Base-by-base conservation (phyloP, 2,329 filamentous ascomycete genomes). In the Grosmannia serpens region DNA sequence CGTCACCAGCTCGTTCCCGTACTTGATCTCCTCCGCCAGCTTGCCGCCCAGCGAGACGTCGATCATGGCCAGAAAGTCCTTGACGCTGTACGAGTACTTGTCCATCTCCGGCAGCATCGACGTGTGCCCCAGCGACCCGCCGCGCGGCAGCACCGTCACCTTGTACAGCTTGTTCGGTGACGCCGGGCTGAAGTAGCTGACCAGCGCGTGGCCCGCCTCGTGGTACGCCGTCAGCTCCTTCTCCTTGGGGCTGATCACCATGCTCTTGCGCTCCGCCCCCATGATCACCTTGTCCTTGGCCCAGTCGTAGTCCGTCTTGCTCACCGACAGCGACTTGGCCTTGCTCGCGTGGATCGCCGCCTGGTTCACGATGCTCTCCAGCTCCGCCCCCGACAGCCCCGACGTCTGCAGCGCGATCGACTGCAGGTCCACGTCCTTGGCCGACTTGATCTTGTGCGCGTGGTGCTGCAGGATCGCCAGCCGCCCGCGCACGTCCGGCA, bases 281-380 rank as follows among this genome's bases (percentile, higher is more conserved):
- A 99, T 96, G 71, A 96, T 87, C 57, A 99, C 89, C 74, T 94
- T 94, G 76, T 99, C 94, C 74, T 95, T 97, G 59, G 94, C 94
- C 91, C 92, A 99, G 65, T 96, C 91, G 63, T 97, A 86, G 68
- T 97, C 91, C 38, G 80, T 73, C 71, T 90, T 87, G 15, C 82
- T 81, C 57, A 99, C 89, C 52, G 86, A 81, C 60, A 77, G 78
- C 46, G 87, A 82, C 73, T 91, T 94, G 64, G 88, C 81, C 70
- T 94, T 90, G 67, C 90, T 95, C n/a, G 94, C 94, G 67, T 88
- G 89, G 50, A 99, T 87, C 26, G 94, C 94, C 35, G 94, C 94
- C 70, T 96, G 89, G 73, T 99, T 99, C 68, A 96, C 88, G 65
- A 99, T 84, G 70, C 96, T 99, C 74, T 97, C 94, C 15, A 99